Base-by-base conservation (phyloP, 495 filamentous ascomycete genomes). In the Neurospora tetraspora region DNA sequence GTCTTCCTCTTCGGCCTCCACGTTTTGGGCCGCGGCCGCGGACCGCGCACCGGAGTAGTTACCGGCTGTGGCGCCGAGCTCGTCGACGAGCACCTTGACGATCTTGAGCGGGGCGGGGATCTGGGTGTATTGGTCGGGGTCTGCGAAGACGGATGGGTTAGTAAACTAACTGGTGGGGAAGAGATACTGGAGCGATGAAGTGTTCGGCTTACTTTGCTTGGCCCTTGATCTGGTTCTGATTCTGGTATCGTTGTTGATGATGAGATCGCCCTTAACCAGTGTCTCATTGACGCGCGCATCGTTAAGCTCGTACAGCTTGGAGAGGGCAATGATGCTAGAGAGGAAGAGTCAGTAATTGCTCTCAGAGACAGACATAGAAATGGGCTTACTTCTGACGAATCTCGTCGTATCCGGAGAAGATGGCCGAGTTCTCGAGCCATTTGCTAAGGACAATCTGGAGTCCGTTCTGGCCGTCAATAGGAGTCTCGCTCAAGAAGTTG, bases 391-490 rank as follows among this genome's bases (percentile, higher is more conserved):
- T 99, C 79, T 97, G 94, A 76, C 94, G 86, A 77, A 97, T 98
- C 80, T 97, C 94, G 76, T 98, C 94, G 76, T 98, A 99, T 23
- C 96, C 96, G 9, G 93, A 93, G 81, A 99, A 98, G 79, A 91
- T 97, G 82, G 96, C 88, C 4, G 94, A 97, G 81, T 98, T 96
- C 81, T 97, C 95, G 0, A 98, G 86, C 96, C 96, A 99, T 81
- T 98, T 98, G 82, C 89, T 86, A 74, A 99, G 81, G 16, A 99
- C 96, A 3, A 98, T 90, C 70, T 93, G 88, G 9, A 99, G 84
- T 14, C 96, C 96, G 77, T 86, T 97, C 75, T 89, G 85, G 23
- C 86, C 86, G 38, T 88, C 87, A 72, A 99, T 88, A 74, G 93
- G 87, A 69, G 97, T 90, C 72, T 93, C 90, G 34, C 91, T 90